Base-by-base conservation (phyloP, 768 basidiomycete genomes). In the Lepiota brunneoincarnata region DNA sequence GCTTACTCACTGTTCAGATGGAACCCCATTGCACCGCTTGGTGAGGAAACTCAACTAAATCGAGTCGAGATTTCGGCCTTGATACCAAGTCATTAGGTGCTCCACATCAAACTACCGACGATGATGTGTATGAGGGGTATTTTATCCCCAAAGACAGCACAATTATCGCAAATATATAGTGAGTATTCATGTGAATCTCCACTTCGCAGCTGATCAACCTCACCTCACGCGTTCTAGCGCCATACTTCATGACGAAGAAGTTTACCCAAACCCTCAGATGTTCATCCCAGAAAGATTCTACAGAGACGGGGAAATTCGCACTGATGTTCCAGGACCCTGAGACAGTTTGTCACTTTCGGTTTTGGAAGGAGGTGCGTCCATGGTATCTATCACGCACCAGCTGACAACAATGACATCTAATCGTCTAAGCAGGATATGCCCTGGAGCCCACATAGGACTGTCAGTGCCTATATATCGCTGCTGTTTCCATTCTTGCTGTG, bases 121-220 rank as follows among this genome's bases (percentile, higher is more conserved):
- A n/a, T n/a, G n/a, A n/a, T n/a, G n/a, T 64, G 11, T 77, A 73
- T 43, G 68, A 72, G 7, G 75, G 73, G 1, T 66, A 69, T 53
- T 62, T 63, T 24, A 72, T 77, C 41, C 76, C 75, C 0, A 71
- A 74, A 57, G 75, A 61, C 14, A 63, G 65, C 1, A 57, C 64
- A 2, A 60, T 69, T 17, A 47, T 68, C 45, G 61, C 53, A 9
- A 69, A 71, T 43, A 58, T 59, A 31, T 68, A 67, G 68, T 64
- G 47, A 6, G 58, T 47, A 9, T n/a, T 12, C 11, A 35, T 4
- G 12, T 18, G 12, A 20, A 17, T 21, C 14, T 42, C 11, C 24
- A 18, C 12, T 23, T 42, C 6, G 24, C 20, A 20, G 14, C 20
- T 40, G 15, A n/a, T 5, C 31, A 17, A 23, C 18, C 6, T 37